These are phyloP conservation scores for Penicillium crustosum DNA, from an alignment of 2,329 filamentous ascomycete genomes.

Conservation along the genomic window DNA sequence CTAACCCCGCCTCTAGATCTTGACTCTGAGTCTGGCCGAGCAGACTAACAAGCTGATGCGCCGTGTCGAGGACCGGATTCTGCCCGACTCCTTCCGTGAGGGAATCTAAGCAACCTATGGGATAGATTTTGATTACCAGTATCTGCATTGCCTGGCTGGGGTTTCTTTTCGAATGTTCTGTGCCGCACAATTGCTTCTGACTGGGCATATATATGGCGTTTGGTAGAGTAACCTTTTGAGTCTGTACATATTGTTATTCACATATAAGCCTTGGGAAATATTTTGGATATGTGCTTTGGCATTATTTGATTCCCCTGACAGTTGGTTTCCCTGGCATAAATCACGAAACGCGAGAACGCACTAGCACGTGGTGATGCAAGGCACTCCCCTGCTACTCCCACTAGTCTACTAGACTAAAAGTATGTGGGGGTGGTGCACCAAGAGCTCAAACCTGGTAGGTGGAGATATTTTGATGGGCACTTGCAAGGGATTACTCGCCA, in stretches of 20 bases:
- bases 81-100: slow-evolving; percentile 49
- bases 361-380: slow-evolving; percentile 9
- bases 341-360: slow-evolving; percentile 8
- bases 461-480: background rate
- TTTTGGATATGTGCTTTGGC: background rate
- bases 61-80: slow-evolving; percentile 66
- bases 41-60: slow-evolving; percentile 94
- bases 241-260: slow-evolving; percentile 3
- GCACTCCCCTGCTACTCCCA: background rate
- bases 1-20: slow-evolving; percentile 55
- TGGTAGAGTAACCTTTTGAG: slow-evolving; percentile 1
- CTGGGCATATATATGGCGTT: slow-evolving; percentile 7
- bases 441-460: slow-evolving; percentile 4
- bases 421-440: slow-evolving; percentile 6
- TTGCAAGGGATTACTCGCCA: slow-evolving; percentile 11
- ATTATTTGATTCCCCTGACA: background rate
- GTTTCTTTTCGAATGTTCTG: slow-evolving; percentile 4
- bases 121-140: background rate
- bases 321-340: background rate
- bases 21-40: slow-evolving; percentile 90
- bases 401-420: background rate
- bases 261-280: background rate
- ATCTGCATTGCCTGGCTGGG: slow-evolving; percentile 4
- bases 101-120: slow-evolving; percentile 41
- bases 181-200: background rate